Base-by-base conservation (phyloP, 306 rosid species). In the Ormosia emarginata region DNA sequence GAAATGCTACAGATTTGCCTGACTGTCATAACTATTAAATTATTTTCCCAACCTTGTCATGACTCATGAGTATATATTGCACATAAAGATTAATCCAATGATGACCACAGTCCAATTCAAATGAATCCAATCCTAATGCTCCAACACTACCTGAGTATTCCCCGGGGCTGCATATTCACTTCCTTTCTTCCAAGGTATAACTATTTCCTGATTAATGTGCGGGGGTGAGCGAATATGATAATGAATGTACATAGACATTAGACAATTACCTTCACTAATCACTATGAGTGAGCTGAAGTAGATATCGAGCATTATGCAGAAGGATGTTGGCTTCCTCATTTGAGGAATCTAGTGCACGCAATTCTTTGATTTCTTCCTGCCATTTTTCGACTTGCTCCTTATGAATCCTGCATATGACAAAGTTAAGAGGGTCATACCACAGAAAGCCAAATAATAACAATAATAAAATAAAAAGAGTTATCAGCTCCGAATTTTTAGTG, bases 351-450 rank as follows among this genome's bases (percentile, higher is more conserved):
- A 93, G 88, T 81, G 82, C 61, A 36, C 94, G 89, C 81, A 93
- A 69, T 39, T 85, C 90, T 56, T 88, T 87, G 77, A 95, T 89
- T 79, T 95, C 94, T 72, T 93, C 92, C 83, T 89, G 94, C 98
- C 99, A 95, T 69, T 90, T 90, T 67, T 93, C 95, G 0, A 89
- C 89, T 56, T 85, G 90, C 82, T 91, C 94, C 86, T 91, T 90
- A 43, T 91, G 94, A 77, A 90, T 87, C 92, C 99, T 90, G 84
- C 83, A 52, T 33, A 68, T 39, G 53, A 18, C 5, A 2, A 76
- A 49, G 46, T 58, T 40, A 57, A 68, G 40, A 66, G 5, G 61
- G n/a, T 40, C 59, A 47, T 34, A 75, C 41, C 71, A 52, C 11
- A 69, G 17, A 75, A 37, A 8, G 7, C 41, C 7, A 79, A 74